A percentile compares a stretch with the other conserved stretches of the same genome.
Evolutionary conservation across 805 yeast species (phyloP).

Genomic region (Zygosaccharomyces gambellarensis): DNA sequence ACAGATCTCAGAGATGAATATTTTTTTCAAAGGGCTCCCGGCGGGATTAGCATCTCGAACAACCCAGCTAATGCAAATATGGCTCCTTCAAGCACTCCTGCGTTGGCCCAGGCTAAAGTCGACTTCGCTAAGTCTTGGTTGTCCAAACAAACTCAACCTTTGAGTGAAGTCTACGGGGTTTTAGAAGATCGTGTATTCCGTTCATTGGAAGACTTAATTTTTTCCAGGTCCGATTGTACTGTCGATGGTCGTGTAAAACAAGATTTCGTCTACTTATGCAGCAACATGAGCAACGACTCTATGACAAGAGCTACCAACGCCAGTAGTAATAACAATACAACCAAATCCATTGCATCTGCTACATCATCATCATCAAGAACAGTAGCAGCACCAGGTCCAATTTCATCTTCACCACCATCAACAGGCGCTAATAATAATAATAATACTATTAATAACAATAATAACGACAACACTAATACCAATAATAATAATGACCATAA

Average conservation of each 20-base stretch:
- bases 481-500: too few relatives aligned
- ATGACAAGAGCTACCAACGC: constrained; percentile 1
- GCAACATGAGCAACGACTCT: constrained; percentile 13
- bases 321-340: constrained; percentile 4
- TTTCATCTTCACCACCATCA: background rate
- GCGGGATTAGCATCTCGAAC: background rate
- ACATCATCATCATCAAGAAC: background rate
- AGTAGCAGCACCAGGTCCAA: background rate
- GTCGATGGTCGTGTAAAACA: constrained; percentile 33
- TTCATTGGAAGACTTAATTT: constrained; percentile 40
- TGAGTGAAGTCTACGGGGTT: constrained; percentile 66
- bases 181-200: constrained; percentile 64
- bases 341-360: background rate
- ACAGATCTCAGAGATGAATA: constrained; percentile 29
- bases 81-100: constrained; percentile 20
- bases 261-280: constrained; percentile 32
- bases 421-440: constrained; percentile 3
- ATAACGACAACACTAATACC: too few relatives aligned
- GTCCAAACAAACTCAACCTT: constrained; percentile 80
- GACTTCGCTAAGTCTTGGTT: constrained; percentile 74
- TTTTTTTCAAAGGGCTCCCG: background rate
- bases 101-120: constrained; percentile 27
- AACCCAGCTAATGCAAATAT: background rate
- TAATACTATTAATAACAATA: too few relatives aligned
- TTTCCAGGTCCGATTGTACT: constrained; percentile 30